Evolutionary conservation across 176 grass and related monocot species (phyloP).

Genomic region (Bromus sterilis): DNA sequence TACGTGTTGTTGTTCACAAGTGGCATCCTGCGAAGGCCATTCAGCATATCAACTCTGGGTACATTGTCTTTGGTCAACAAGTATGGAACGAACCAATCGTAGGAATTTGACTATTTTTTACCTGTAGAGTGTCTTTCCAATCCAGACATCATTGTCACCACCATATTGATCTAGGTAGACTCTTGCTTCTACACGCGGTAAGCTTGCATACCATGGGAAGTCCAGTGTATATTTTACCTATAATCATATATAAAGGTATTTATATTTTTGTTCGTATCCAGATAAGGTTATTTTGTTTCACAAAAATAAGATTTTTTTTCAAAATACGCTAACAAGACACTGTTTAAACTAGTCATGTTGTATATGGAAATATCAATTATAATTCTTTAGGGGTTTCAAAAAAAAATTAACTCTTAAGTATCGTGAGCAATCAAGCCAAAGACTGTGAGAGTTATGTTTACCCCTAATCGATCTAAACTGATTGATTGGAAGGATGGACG

Average conservation of each 20-base stretch:
- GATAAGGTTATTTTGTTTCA: neutral
- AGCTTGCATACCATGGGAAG: constrained; percentile 75
- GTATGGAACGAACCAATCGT: neutral
- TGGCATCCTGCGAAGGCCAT: constrained; percentile 55
- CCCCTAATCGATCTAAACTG: neutral
- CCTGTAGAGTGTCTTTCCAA: constrained; percentile 95
- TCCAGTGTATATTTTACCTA: constrained; percentile 79
- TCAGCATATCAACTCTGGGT: neutral
- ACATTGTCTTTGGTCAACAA: neutral
- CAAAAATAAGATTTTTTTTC: neutral
- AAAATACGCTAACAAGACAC: neutral
- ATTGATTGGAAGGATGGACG: neutral
- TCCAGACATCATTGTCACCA: constrained; percentile 72
- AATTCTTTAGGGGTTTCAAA: neutral
- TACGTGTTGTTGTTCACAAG: constrained; percentile 70
- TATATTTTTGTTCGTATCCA: constrained; percentile 33
- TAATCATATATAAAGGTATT: neutral
- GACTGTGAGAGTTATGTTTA: neutral
- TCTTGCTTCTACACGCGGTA: constrained; percentile 78
- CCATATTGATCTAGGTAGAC: constrained; percentile 81
- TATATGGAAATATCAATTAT: neutral
- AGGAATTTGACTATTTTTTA: constrained; percentile 7
- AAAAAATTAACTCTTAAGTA: neutral
- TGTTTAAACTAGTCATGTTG: neutral
- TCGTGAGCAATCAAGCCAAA: constrained; percentile 5